A percentile compares a stretch with the other conserved stretches of the same genome.
These are phyloP conservation scores for Lagerstroemia speciosa DNA, from an alignment of 345 rosid genomes.

Conservation along the genomic window DNA sequence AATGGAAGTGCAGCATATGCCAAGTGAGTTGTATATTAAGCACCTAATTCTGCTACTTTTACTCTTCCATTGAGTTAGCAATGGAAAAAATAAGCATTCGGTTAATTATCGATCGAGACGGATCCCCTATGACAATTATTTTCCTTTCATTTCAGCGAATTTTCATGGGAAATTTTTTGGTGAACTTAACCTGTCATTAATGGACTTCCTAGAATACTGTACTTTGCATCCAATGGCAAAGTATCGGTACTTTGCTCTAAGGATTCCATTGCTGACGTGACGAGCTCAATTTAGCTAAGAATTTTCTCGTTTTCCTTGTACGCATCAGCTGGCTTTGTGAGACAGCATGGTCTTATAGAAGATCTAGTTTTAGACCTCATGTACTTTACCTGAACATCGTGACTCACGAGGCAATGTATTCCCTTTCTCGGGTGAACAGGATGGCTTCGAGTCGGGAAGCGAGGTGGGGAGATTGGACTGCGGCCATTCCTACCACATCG, in stretches of 20 bases:
- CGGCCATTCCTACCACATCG: slow-evolving; percentile 8
- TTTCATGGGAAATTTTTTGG: too few species aligned
- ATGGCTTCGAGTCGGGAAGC: background rate
- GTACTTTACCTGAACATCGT: background rate
- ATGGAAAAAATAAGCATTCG: background rate
- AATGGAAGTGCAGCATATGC: slow-evolving; percentile 11
- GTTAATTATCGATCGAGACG: background rate
- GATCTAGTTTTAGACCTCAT: too few species aligned
- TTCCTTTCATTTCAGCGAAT: too few species aligned
- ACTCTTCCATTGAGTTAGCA: too few species aligned
- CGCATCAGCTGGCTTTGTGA: background rate
- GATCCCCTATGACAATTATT: background rate
- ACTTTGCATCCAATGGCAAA: too few species aligned
- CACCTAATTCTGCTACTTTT: background rate
- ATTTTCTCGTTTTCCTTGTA: too few species aligned
- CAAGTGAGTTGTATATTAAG: background rate
- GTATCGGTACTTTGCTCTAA: too few species aligned
- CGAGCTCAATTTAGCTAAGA: too few species aligned
- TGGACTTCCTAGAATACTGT: too few species aligned
- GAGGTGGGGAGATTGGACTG: slow-evolving; percentile 4
- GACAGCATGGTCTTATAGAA: too few species aligned
- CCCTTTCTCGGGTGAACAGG: background rate
- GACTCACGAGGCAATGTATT: background rate
- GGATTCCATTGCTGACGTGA: too few species aligned
- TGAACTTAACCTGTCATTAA: too few species aligned